Evolutionary conservation across 495 filamentous ascomycete genomes (phyloP).

Genomic region (Talaromyces ruber): DNA sequence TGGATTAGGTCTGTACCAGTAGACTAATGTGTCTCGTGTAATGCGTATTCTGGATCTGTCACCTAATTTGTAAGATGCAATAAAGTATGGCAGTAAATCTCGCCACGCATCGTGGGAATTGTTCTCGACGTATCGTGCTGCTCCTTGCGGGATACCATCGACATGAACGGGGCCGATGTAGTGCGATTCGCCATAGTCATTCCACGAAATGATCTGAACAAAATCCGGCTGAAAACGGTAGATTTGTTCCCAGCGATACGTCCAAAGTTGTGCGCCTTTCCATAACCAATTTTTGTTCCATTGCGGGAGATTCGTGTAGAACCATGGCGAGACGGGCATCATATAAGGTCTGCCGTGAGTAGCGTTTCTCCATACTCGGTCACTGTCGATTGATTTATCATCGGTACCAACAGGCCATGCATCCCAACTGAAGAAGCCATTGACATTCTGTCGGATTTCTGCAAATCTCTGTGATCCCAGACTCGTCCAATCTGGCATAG

Average conservation of each 20-base stretch:
- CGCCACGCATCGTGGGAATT: constrained; percentile 49
- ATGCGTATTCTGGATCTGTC: constrained; percentile 15
- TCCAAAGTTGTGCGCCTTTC: constrained; percentile 64
- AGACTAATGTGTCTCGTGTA: constrained; percentile 41
- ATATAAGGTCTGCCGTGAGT: constrained; percentile 58
- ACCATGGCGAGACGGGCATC: constrained; percentile 75
- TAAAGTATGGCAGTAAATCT: constrained; percentile 52
- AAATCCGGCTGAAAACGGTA: constrained; percentile 54
- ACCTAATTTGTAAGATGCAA: constrained; percentile 52
- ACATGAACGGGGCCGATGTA: constrained; percentile 55
- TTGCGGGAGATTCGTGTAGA: constrained; percentile 61
- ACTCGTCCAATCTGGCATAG: constrained; percentile 58
- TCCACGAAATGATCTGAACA: constrained; percentile 58
- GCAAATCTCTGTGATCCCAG: constrained; percentile 43
- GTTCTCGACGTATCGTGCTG: constrained; percentile 37
- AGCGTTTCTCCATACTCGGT: constrained; percentile 42
- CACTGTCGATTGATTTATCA: constrained; percentile 43
- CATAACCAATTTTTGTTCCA: constrained; percentile 71
- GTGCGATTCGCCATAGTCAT: constrained; percentile 70
- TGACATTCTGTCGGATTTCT: constrained; percentile 36
- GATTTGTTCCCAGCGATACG: constrained; percentile 63
- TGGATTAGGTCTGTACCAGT: constrained; percentile 54
- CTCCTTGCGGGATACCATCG: constrained; percentile 40
- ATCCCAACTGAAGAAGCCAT: constrained; percentile 63
- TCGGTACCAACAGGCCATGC: constrained; percentile 60